Conservation (phyloP, 257 asterid species). For the Solanum peruvianum region DNA sequence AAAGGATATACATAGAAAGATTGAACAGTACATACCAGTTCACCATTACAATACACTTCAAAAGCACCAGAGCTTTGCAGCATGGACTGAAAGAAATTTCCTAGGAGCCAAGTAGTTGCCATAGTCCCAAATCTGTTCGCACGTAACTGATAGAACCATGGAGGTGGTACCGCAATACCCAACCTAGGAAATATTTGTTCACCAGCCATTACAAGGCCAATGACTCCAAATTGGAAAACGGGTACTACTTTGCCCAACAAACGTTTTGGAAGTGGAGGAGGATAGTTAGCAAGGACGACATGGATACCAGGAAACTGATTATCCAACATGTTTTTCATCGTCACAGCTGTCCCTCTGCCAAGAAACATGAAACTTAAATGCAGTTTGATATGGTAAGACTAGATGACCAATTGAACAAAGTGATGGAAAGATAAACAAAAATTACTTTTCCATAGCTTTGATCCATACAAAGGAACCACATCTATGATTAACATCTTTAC, state of each 20-base stretch:
- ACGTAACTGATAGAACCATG: slow-evolving; percentile 68
- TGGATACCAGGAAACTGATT: slow-evolving; percentile 76
- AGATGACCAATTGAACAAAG: background rate
- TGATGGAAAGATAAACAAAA: background rate
- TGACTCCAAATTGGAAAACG: slow-evolving; percentile 63
- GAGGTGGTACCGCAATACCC: slow-evolving; percentile 76
- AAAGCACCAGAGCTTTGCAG: slow-evolving; percentile 87
- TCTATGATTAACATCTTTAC: background rate
- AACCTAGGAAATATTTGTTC: slow-evolving; percentile 77
- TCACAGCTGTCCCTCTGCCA: slow-evolving; percentile 87
- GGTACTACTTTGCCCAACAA: slow-evolving; percentile 79
- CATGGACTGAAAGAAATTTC: slow-evolving; percentile 76
- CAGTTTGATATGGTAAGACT: background rate
- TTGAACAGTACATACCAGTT: slow-evolving; percentile 43
- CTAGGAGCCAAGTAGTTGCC: slow-evolving; percentile 87
- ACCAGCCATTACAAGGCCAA: slow-evolving; percentile 70
- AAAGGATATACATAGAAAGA: background rate
- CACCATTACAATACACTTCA: slow-evolving; percentile 79
- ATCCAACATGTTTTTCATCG: slow-evolving; percentile 90
- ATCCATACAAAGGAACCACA: background rate
- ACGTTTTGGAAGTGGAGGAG: slow-evolving; percentile 88
- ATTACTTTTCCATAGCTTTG: background rate
- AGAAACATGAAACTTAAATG: background rate
- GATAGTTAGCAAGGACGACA: slow-evolving; percentile 82
- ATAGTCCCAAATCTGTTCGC: slow-evolving; percentile 83